These are phyloP conservation scores for Lachnellula arida DNA, from an alignment of 2,329 filamentous ascomycete genomes.

Conservation along the genomic window DNA sequence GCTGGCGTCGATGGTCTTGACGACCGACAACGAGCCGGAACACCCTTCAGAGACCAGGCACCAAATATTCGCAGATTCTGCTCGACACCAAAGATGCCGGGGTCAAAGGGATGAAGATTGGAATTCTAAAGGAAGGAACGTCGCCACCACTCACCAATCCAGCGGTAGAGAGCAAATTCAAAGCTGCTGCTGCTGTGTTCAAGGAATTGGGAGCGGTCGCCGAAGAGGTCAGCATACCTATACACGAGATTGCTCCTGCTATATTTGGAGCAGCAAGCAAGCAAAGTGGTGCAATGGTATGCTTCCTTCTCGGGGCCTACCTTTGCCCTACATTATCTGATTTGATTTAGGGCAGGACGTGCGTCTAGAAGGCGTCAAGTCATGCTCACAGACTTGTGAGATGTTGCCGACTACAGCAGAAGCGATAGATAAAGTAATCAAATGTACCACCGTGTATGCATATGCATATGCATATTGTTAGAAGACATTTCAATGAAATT, in stretches of 20 bases:
- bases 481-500: constrained; percentile 47
- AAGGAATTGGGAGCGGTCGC: constrained; percentile 44
- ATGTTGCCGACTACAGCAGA: constrained; percentile 15
- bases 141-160: constrained; percentile 38
- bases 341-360: constrained; percentile 8
- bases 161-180: constrained; percentile 34
- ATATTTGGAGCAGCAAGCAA: constrained; percentile 15
- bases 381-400: constrained; percentile 20
- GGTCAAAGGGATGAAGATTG: constrained; percentile 36
- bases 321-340: background rate
- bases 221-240: constrained; percentile 46
- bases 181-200: constrained; percentile 39
- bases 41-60: constrained; percentile 24
- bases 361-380: constrained; percentile 18
- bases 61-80: constrained; percentile 13
- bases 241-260: constrained; percentile 32
- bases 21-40: constrained; percentile 38
- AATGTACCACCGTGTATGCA: constrained; percentile 49
- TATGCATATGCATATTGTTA: constrained; percentile 52
- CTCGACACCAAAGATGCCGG: constrained; percentile 13
- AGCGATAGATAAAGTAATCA: constrained; percentile 14
- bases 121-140: constrained; percentile 42
- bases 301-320: background rate
- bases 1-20: constrained; percentile 47
- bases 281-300: constrained; percentile 15